phyloP scores from a whole-genome alignment of 2,329 filamentous ascomycete species.

The Cladophialophora immunda region DNA sequence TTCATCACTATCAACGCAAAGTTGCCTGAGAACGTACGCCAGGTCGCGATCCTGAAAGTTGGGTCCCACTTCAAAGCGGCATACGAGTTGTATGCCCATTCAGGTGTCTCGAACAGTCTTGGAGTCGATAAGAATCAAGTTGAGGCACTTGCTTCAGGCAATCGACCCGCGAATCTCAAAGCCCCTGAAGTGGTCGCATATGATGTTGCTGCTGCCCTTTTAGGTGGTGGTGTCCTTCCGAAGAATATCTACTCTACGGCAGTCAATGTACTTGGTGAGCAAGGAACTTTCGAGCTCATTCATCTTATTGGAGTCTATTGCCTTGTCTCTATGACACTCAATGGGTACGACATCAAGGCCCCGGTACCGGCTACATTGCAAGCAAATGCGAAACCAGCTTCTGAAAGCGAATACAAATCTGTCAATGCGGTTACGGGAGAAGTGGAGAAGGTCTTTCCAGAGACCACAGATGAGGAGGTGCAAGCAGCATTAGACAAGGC shows the following conservation, averaged over 20 bases:
- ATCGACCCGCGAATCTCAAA: neutral
- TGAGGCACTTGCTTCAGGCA: neutral
- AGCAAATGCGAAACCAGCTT: neutral
- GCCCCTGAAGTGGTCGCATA: neutral
- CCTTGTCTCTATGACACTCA: slow-evolving; percentile 4
- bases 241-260: neutral
- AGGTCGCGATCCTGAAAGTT: slow-evolving; percentile 1
- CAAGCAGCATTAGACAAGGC: slow-evolving; percentile 1
- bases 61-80: slow-evolving; percentile 2
- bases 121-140: neutral
- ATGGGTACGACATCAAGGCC: neutral
- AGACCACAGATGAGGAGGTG: slow-evolving; percentile 12
- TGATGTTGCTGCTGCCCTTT: neutral
- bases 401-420: neutral
- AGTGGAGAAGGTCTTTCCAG: slow-evolving; percentile 8
- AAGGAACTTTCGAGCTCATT: neutral
- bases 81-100: neutral
- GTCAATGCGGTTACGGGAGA: slow-evolving; percentile 1
- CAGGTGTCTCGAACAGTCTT: neutral
- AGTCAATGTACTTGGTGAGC: neutral
- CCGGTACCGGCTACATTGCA: neutral
- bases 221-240: neutral
- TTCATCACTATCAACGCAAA: neutral
- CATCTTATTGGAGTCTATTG: slow-evolving; percentile 1
- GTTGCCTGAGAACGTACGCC: neutral